phyloP scores from a whole-genome alignment of 352 stramenopile genomes.

The Globisporangium perplexum region DNA sequence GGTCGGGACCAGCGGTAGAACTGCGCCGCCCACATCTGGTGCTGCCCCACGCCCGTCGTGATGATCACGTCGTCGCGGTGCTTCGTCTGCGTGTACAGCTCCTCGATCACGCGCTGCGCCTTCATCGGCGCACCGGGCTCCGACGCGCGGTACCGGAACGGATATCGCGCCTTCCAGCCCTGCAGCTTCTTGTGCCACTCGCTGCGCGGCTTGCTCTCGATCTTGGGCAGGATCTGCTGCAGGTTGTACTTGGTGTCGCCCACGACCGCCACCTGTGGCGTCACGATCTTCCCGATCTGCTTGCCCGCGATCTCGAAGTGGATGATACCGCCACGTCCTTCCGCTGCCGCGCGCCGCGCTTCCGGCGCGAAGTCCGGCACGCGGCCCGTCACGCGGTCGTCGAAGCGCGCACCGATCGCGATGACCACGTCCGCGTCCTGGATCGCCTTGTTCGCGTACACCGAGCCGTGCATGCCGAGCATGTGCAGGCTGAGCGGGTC shows the following conservation, averaged over 20 bases:
- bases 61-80: conserved; percentile 89
- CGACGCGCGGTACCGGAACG: conserved; percentile 87
- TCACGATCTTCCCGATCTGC: conserved; percentile 85
- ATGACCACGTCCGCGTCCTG: conserved; percentile 94
- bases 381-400: conserved; percentile 94
- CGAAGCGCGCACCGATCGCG: conserved; percentile 92
- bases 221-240: conserved; percentile 80
- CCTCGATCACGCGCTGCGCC: conserved; percentile 91
- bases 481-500: conserved; percentile 94
- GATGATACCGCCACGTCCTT: conserved; percentile 93
- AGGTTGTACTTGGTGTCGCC: conserved; percentile 91
- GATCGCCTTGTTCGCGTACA: conserved; percentile 95
- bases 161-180: conserved; percentile 90
- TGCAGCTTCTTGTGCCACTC: conserved; percentile 92
- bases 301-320: conserved; percentile 93
- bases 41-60: conserved; percentile 94
- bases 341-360: conserved; percentile 84
- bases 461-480: conserved; percentile 96
- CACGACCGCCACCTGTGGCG: conserved; percentile 65
- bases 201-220: conserved; percentile 74
- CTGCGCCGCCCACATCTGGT: conserved; percentile 97
- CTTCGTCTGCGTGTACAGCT: conserved; percentile 94
- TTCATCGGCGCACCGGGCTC: conserved; percentile 82
- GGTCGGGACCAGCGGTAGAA: conserved; percentile 95
- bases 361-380: conserved; percentile 92